Evolutionary conservation across 768 basidiomycete species (phyloP), one percentile per base, ranked within the genome.

Genomic region (Chiua virens): DNA sequence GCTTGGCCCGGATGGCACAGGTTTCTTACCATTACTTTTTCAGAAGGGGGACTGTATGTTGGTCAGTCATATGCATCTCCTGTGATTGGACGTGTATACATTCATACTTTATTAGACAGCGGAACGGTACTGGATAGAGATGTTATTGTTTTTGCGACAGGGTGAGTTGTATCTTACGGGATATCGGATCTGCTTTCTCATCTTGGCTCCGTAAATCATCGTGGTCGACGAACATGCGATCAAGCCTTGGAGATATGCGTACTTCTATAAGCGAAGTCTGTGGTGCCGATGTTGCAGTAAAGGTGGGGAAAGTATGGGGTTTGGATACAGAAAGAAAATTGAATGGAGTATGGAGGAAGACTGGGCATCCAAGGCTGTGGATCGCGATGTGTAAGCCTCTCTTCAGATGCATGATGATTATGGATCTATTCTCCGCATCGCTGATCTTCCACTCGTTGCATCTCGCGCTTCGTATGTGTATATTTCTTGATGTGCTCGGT

Each of bases 291-390:
- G 62, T 80, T 8, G 73, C 68, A 2, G 55, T 69, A 37, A 70
- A 73, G 61, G 70, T 84, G 52, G 74, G 77, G 47, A 71, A 75
- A n/a, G 65, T 86, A 14, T 82, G 86, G 87, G 80, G 86, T 35
- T 58, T 89, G 49, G 76, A 86, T 62, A 66, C 71, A 36, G 83
- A 91, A 67, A 83, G 85, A 2, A 85, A 88, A 61, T 58, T 83
- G 22, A 70, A 75, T 18, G 79, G 79, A 0, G 61, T 60, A 14
- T 69, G 64, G 66, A 69, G 63, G 51, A 60, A 60, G 39, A 69
- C 60, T 1, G 64, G 64, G 8, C 58, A 71, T 50, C 60, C 76
- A 18, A 76, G 77, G 41, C 45, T 70, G 28, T 70, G 68, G 62
- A 47, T 69, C 28, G 62, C 57, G 37, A 53, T 62, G 59, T 54